Percentiles rank a stretch among this genome's conserved stretches.
Conservation (phyloP, 2,329 filamentous ascomycete genomes). For the Hymenoscyphus repandus region DNA sequence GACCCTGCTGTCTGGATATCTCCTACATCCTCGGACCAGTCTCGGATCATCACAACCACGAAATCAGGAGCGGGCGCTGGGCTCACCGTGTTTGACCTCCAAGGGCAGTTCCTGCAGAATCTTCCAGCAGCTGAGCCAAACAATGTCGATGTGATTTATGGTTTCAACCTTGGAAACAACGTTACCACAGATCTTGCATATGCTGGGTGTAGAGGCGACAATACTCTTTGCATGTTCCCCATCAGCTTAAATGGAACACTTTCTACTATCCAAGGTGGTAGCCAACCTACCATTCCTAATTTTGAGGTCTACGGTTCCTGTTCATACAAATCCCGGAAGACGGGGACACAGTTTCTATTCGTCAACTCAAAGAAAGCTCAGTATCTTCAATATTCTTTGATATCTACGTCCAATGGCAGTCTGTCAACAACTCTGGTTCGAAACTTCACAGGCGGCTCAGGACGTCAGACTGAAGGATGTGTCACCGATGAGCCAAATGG, state of each 20-base stretch:
- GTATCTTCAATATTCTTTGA: background rate
- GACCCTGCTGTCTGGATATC: constrained; percentile 1
- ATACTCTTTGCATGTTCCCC: background rate
- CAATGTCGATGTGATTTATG: background rate
- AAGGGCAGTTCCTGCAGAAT: background rate
- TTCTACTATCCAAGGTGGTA: background rate
- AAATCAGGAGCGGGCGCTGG: background rate
- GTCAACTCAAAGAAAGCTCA: background rate
- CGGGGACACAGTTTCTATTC: background rate
- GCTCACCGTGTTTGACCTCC: background rate
- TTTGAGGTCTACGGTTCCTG: background rate
- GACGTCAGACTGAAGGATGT: background rate
- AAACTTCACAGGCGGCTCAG: background rate
- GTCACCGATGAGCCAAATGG: background rate
- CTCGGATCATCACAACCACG: background rate
- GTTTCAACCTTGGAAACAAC: background rate
- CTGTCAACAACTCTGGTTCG: background rate
- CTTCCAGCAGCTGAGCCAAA: background rate
- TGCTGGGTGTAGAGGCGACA: background rate
- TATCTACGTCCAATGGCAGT: background rate
- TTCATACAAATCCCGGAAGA: background rate
- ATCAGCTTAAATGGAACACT: background rate
- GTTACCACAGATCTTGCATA: background rate
- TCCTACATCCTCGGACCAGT: background rate
- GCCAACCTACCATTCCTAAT: background rate